Percentiles rank a stretch among this genome's conserved stretches.
Evolutionary conservation across 1,284 basidiomycete species (phyloP).

Genomic region (Tilletia caries): DNA sequence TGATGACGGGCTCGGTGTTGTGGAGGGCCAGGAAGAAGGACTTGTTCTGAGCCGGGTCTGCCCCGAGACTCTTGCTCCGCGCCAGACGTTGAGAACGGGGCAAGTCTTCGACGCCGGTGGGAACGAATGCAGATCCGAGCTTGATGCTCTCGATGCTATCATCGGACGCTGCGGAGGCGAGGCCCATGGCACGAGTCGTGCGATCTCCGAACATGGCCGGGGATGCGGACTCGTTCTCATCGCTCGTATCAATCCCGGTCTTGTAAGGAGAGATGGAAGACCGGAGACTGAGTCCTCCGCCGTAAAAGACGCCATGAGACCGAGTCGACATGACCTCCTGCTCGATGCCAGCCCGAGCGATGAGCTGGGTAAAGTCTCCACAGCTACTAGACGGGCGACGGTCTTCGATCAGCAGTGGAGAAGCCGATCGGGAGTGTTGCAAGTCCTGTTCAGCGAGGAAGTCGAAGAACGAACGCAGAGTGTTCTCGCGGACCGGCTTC

Average conservation of each 20-base stretch:
- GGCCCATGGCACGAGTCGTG: neutral
- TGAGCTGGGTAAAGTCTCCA: neutral
- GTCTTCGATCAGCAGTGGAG: neutral
- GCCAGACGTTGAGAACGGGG: neutral
- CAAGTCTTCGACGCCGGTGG: neutral
- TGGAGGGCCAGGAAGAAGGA: conserved; percentile 10
- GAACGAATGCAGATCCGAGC: neutral
- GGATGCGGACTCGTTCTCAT: neutral
- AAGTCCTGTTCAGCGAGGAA: neutral
- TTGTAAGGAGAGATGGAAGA: neutral
- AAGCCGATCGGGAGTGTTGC: neutral
- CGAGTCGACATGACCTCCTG: too few relatives aligned
- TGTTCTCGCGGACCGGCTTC: conserved; percentile 8
- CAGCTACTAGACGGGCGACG: neutral
- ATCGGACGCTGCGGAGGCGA: neutral
- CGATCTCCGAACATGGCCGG: neutral
- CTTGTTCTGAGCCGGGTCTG: neutral
- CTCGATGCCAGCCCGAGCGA: neutral
- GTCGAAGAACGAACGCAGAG: neutral
- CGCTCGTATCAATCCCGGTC: too few relatives aligned
- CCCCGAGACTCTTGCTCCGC: conserved; percentile 8
- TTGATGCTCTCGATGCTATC: neutral
- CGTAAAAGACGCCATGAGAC: neutral
- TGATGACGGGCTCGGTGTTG: neutral
- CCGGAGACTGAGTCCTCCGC: neutral